phyloP scores from a whole-genome alignment of 2,329 filamentous ascomycete species.

The Fusarium heterosporum region DNA sequence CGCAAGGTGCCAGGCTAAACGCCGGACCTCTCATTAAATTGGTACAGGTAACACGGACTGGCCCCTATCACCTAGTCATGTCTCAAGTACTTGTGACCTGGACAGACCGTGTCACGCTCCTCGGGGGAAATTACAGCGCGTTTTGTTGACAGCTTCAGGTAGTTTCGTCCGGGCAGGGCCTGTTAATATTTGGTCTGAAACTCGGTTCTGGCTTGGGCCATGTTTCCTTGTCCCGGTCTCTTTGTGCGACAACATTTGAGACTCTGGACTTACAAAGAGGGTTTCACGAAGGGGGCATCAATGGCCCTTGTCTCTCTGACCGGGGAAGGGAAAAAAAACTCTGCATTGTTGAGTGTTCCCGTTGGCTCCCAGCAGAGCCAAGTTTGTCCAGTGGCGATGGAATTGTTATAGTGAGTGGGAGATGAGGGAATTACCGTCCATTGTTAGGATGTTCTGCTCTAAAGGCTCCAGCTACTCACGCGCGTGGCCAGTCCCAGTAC shows the following conservation, averaged over 20 bases:
- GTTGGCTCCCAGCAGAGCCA: conserved; percentile 6
- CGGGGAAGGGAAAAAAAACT: conserved; percentile 29
- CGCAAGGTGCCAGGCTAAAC: conserved; percentile 4
- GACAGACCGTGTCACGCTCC: conserved; percentile 23
- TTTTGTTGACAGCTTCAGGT: conserved; percentile 38
- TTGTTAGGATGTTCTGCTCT: conserved; percentile 2
- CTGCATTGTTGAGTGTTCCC: conserved; percentile 21
- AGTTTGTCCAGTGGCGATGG: conserved; percentile 28
- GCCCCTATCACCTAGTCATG: conserved; percentile 1
- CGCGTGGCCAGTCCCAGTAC: not conserved
- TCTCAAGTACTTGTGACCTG: conserved; percentile 42
- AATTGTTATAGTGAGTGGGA: conserved; percentile 26
- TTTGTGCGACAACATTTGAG: conserved; percentile 29
- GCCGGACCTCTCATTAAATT: conserved; percentile 27
- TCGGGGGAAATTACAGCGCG: conserved; percentile 41
- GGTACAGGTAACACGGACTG: conserved; percentile 36
- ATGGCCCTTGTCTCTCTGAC: conserved; percentile 25
- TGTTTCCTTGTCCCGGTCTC: conserved; percentile 19
- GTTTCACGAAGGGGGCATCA: conserved; percentile 30
- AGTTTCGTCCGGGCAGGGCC: conserved; percentile 30
- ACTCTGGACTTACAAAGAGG: conserved; percentile 29
- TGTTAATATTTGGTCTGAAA: conserved; percentile 33
- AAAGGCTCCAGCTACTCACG: conserved; percentile 1
- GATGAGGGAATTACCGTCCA: conserved; percentile 39
- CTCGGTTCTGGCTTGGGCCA: conserved; percentile 21